A percentile compares a stretch with the other conserved stretches of the same genome.
These are phyloP conservation scores for Rhizopus stolonifer DNA, from an alignment of 371 early-diverging fungal species.

Conservation along the genomic window DNA sequence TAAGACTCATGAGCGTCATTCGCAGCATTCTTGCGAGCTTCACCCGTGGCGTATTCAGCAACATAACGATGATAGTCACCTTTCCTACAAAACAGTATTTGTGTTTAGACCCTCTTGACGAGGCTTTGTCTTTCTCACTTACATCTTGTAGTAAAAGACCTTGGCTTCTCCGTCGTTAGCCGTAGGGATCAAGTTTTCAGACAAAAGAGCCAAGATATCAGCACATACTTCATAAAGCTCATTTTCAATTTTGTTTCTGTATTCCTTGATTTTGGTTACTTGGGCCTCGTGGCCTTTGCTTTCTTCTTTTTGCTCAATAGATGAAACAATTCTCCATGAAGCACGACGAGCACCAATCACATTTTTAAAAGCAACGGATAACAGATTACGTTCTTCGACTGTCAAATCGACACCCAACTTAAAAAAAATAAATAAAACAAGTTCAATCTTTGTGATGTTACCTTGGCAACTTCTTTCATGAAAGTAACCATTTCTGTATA, in stretches of 20 bases:
- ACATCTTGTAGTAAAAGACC: constrained; percentile 99
- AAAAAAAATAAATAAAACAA: not conserved
- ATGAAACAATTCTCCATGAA: constrained; percentile 98
- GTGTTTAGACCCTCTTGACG: no score
- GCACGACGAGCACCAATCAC: constrained; percentile 99
- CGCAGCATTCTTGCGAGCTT: constrained; percentile 82
- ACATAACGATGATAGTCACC: constrained; percentile 99
- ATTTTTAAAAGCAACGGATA: constrained; percentile 99
- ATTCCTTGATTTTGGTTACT: constrained; percentile 84
- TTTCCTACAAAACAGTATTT: constrained; percentile 77
- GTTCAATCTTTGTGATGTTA: constrained; percentile 8
- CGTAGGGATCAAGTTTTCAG: constrained; percentile 82
- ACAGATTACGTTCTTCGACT: constrained; percentile 97
- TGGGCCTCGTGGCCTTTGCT: constrained; percentile 85
- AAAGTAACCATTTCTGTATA: constrained; percentile 88
- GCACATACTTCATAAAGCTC: constrained; percentile 95
- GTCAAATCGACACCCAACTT: constrained; percentile 70
- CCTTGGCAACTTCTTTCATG: constrained; percentile 86
- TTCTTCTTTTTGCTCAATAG: constrained; percentile 98
- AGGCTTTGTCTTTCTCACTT: constrained; percentile 15
- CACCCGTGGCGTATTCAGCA: constrained; percentile 94
- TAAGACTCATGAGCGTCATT: constrained; percentile 92
- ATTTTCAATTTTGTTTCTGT: constrained; percentile 88
- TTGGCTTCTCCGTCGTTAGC: constrained; percentile 92
- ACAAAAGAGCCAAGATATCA: constrained; percentile 92